Evolutionary conservation across 2,329 filamentous ascomycete species (phyloP), one percentile per base, ranked within the genome.

Genomic region (Neocatenulostroma microsporum): DNA sequence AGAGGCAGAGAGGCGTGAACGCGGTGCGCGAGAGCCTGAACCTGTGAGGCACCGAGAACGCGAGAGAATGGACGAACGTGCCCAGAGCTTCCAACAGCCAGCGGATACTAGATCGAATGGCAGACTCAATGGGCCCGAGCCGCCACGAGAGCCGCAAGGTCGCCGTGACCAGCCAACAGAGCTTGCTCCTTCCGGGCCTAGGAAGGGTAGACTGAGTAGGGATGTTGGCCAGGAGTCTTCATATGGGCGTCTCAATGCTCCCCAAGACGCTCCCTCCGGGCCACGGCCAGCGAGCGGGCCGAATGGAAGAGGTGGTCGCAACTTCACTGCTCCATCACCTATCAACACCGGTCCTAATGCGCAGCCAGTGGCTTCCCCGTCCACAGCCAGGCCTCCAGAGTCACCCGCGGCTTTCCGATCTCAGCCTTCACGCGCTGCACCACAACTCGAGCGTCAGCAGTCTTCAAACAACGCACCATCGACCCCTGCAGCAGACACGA

Each of bases 101-200:
- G 19, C 36, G 26, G 45, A 51, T 23, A 31, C 40, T 37, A 42
- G 49, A 41, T 15, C 39, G 54, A 29, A 60, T 55, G 24, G 62
- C 61, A 44, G 70, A 67, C 12, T 21, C 18, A 23, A 30, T 27
- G 36, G 41, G 13, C 28, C 41, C 30, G 49, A 53, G 15, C 40
- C 38, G 20, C 30, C 47, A 25, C 47, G 51, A 11, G 53, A 54
- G 23, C 33, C 40, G 19, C 43, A 42, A 15, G 20, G 32, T 17
- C 41, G 48, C 9, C 30, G 38, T 12, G 48, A 50, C 21, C 42
- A 59, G n/a, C 45, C 55, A 9, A 62, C 64, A 32, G 58, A 62
- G 18, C 54, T 52, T 24, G 62, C 72, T 29, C 74, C 74, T 5
- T 69, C 67, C 14, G 73, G 72, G 12, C 74, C 74, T 62, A 74